Evolutionary conservation across 805 yeast genomes (phyloP).

Genomic region (Debaryomyces hansenii): DNA sequence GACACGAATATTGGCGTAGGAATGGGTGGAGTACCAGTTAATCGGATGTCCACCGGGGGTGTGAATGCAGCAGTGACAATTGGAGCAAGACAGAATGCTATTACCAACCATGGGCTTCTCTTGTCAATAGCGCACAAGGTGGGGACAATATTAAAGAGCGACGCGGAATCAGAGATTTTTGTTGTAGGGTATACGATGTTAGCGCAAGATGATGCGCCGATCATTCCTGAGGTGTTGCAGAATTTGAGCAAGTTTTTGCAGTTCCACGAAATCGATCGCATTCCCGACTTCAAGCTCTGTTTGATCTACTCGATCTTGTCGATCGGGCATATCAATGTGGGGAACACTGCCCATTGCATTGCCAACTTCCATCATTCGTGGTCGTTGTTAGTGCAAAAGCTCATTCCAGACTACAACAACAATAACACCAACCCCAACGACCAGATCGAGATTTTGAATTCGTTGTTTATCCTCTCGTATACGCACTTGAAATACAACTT

Average conservation of each 20-base stretch:
- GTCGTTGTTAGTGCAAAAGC: conserved; percentile 36
- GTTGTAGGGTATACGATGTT: conserved; percentile 28
- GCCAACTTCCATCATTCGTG: conserved; percentile 46
- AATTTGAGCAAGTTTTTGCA: background rate
- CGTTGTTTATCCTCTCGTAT: conserved; percentile 44
- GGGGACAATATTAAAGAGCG: background rate
- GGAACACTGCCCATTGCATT: conserved; percentile 31
- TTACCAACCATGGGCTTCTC: background rate
- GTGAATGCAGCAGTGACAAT: background rate
- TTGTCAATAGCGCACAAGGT: background rate
- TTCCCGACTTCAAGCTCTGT: conserved; percentile 32
- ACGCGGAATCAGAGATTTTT: conserved; percentile 13
- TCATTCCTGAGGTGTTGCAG: background rate
- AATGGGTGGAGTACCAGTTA: background rate
- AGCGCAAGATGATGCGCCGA: background rate
- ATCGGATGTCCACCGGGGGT: too few relatives aligned
- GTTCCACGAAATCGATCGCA: background rate
- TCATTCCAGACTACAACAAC: conserved; percentile 34
- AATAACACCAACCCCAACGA: conserved; percentile 20
- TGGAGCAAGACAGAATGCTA: background rate
- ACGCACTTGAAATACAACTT: conserved; percentile 42
- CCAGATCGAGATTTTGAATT: conserved; percentile 43
- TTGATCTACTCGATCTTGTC: conserved; percentile 46
- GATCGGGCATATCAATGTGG: conserved; percentile 36
- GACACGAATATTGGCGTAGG: background rate